Conservation (phyloP, 208 protist species). For the Acanthamoeba lenticulata region DNA sequence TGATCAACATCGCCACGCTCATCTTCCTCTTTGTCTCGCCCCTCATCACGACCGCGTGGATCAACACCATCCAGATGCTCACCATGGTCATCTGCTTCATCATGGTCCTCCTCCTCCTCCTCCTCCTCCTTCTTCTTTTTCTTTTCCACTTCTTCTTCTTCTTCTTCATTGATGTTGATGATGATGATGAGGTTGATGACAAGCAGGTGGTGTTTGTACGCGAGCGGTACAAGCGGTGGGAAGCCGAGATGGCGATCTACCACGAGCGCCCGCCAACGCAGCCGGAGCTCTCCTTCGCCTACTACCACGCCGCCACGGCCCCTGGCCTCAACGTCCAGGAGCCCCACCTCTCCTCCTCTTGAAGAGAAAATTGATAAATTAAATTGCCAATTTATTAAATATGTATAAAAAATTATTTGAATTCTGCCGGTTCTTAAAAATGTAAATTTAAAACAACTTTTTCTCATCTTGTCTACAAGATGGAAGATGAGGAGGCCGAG, state of each 20-base stretch:
- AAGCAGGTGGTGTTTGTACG: neutral
- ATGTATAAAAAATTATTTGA: no score
- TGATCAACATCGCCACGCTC: slow-evolving; percentile 37
- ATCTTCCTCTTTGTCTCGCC: slow-evolving; percentile 35
- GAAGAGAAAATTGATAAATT: no score
- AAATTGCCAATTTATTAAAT: no score
- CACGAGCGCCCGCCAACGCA: neutral
- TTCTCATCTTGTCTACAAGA: no score
- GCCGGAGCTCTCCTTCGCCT: no score
- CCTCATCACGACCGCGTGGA: neutral
- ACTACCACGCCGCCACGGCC: no score
- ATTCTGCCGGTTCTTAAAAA: no score
- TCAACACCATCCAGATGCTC: slow-evolving; percentile 28
- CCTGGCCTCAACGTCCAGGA: no score
- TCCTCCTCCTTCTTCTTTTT: neutral
- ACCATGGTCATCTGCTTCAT: slow-evolving; percentile 35
- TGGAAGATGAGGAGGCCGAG: no score
- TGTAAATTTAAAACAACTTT: no score
- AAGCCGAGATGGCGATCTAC: neutral
- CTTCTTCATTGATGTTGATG: neutral
- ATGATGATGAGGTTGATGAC: neutral
- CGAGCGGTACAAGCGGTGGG: neutral
- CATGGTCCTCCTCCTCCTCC: neutral
- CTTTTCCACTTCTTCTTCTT: neutral
- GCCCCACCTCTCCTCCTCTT: no score